Base-by-base conservation (phyloP, 139 green algal genomes). In the Picochlorum sp. region DNA sequence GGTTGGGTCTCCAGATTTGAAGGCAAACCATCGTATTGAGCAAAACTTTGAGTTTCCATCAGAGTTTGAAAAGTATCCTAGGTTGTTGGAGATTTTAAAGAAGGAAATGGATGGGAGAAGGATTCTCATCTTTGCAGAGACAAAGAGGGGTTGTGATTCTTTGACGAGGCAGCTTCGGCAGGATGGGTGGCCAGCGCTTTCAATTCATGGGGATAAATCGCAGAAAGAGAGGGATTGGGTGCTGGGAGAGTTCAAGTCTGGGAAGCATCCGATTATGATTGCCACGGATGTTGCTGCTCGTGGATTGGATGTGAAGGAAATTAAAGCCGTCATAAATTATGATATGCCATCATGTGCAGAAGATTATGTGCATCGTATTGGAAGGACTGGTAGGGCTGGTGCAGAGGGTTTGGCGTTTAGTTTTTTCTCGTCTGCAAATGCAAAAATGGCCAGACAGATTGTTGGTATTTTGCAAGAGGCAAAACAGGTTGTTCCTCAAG, bases 181-280 rank as follows among this genome's bases (percentile, higher is more conserved):
- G 59, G 90, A 96, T 57, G 83, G 85, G 49, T 95, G 83, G 80
- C 86, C 87, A 13, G 85, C 88, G 11, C 76, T 95, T 14, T 86
- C 82, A 30, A 86, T 95, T 65, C 89, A 95, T 72, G 92, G 92
- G 24, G 92, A 97, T 79, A 98, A 97, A 78, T 83, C 68, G 26
- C 92, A 98, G 80, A 77, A 86, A 30, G 92, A 97, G 75, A 75
- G 92, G n/a, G 89, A 96, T 63, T 95, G 88, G 89, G 86, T 90
- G 41, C 76, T 95, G 58, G 71, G 78, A 41, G 86, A 91, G 75
- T 98, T 98, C 77, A 95, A 92, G 77, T 71, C 38, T 31, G 83
- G 84, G 20, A 82, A 75, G 45, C 82, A 85, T 62, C 88, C 87
- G 6, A 83, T 98, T 65, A 91, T 98, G 86, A 72, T 97, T 11